These are phyloP conservation scores for Fraxinus velutina DNA, from an alignment of 305 asterid species.

Conservation along the genomic window DNA sequence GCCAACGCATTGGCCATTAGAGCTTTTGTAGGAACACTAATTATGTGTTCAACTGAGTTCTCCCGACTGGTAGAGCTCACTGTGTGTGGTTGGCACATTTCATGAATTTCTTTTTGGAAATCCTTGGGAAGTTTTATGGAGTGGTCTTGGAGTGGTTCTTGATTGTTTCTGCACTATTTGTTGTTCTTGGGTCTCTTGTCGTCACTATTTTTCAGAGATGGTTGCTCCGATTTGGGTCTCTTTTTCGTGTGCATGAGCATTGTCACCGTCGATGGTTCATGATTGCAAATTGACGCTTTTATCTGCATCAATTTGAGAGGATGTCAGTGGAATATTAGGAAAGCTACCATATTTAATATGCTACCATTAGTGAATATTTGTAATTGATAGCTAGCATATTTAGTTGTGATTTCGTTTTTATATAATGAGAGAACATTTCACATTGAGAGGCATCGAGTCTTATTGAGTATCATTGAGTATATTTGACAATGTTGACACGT, in stretches of 20 bases:
- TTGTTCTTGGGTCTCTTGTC: no score
- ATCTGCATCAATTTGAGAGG: not conserved
- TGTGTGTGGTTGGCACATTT: no score
- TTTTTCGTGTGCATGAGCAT: not conserved
- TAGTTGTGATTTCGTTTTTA: not conserved
- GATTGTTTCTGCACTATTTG: no score
- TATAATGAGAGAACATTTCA: not conserved
- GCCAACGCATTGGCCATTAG: no score
- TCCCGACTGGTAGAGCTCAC: no score
- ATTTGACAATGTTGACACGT: not conserved
- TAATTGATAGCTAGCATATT: not conserved
- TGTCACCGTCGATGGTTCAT: not conserved
- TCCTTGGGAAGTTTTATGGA: no score
- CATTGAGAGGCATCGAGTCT: not conserved
- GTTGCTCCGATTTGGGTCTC: not conserved
- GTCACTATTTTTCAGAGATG: not conserved
- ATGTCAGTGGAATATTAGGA: not conserved
- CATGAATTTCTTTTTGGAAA: no score
- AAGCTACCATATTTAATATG: not conserved
- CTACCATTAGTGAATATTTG: not conserved
- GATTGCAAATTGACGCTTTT: not conserved
- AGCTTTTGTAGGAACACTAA: no score
- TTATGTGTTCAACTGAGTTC: no score
- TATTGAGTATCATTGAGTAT: no score
- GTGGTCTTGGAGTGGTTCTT: no score